Conservation (phyloP, 495 filamentous ascomycete species). For the Aspergillus biplanus region DNA sequence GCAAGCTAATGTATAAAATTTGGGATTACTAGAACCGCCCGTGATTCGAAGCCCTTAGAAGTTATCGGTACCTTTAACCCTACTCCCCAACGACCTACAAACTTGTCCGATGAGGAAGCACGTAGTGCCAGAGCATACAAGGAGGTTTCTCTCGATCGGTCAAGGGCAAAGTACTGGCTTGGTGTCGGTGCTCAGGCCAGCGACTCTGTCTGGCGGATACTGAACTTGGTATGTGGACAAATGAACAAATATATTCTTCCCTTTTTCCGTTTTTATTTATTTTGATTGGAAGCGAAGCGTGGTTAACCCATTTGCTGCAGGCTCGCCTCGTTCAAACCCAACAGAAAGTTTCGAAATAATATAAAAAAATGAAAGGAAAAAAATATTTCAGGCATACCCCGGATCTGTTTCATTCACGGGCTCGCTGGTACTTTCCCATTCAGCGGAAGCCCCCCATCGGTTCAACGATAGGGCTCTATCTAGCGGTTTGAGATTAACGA, state of each 20-base stretch:
- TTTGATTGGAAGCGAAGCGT: not conserved
- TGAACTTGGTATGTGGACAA: slow-evolving; percentile 73
- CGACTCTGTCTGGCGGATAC: slow-evolving; percentile 82
- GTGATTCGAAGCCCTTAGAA: slow-evolving; percentile 86
- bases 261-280: not conserved
- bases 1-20: slow-evolving; percentile 3
- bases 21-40: slow-evolving; percentile 55
- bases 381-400: slow-evolving; percentile 9
- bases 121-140: slow-evolving; percentile 65
- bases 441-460: slow-evolving; percentile 1
- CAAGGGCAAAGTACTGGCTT: slow-evolving; percentile 90
- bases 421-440: slow-evolving; percentile 1
- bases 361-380: not conserved
- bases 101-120: slow-evolving; percentile 66
- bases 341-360: slow-evolving; percentile 8
- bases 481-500: slow-evolving; percentile 6
- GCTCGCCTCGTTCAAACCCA: slow-evolving; percentile 22
- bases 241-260: not conserved
- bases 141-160: slow-evolving; percentile 83
- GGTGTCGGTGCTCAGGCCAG: slow-evolving; percentile 95
- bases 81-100: slow-evolving; percentile 66
- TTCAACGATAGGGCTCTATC: slow-evolving; percentile 1
- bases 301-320: slow-evolving; percentile 11
- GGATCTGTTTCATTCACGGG: not conserved
- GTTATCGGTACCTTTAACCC: slow-evolving; percentile 96